phyloP scores from a whole-genome alignment of 768 basidiomycete species.

The Rhodosporidiobolus odoratus region DNA sequence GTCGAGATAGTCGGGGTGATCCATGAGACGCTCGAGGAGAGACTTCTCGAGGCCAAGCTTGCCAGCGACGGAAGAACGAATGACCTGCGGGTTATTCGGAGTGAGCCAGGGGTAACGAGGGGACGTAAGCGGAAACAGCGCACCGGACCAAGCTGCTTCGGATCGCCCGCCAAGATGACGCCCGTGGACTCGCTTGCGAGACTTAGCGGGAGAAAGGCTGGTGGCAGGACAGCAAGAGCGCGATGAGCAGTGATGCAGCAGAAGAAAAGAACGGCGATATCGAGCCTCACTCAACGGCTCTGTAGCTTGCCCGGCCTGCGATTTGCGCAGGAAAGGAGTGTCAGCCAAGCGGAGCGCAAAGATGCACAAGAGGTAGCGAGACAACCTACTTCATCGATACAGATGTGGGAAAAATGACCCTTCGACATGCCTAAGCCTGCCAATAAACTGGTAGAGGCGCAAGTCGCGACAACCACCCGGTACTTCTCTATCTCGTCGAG shows the following conservation, averaged over 20 bases:
- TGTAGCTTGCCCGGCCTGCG: constrained; percentile 23
- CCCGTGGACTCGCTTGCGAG: constrained; percentile 20
- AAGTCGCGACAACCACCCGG: constrained; percentile 43
- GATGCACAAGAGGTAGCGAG: too few species aligned
- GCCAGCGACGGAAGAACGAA: constrained; percentile 41
- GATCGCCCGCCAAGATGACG: constrained; percentile 45
- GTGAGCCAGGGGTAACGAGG: neutral
- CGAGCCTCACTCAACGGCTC: constrained; percentile 21
- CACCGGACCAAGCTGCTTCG: constrained; percentile 47
- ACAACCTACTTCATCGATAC: constrained; percentile 20
- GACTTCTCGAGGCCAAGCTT: constrained; percentile 43
- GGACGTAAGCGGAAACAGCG: too few species aligned
- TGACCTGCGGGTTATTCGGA: neutral
- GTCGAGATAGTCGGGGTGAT: constrained; percentile 37
- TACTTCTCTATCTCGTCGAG: constrained; percentile 40
- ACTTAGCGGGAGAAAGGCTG: constrained; percentile 23
- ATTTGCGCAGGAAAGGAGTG: neutral
- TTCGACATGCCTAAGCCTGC: neutral
- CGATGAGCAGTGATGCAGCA: accelerated
- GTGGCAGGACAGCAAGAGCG: neutral
- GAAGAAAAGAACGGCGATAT: neutral
- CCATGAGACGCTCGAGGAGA: constrained; percentile 46
- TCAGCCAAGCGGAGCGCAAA: neutral
- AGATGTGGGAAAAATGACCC: constrained; percentile 26
- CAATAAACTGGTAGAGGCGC: constrained; percentile 31